phyloP scores from a whole-genome alignment of 805 yeast genomes.

The Candida ponderosae region DNA sequence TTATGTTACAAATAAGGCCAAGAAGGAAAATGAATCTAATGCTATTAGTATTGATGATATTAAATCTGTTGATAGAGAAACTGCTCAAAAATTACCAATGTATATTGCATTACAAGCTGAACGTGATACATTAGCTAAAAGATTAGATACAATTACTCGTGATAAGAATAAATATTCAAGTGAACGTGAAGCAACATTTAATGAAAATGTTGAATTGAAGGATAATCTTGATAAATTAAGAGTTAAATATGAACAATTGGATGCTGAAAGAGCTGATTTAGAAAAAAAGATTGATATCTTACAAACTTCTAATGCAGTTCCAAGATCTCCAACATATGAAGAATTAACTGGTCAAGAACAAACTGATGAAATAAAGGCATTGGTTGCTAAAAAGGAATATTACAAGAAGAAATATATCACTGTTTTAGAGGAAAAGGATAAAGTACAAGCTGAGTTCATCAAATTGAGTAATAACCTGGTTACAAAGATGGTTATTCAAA shows the following conservation, averaged over 20 bases:
- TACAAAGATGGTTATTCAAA: no score
- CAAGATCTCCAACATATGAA: slow-evolving; percentile 1
- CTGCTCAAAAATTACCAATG: no score
- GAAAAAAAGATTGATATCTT: neutral
- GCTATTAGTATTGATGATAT: neutral
- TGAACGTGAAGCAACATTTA: no score
- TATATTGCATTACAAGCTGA: slow-evolving; percentile 1
- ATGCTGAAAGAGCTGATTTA: slow-evolving; percentile 1
- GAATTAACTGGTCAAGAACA: slow-evolving; percentile 3
- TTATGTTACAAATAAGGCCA: neutral
- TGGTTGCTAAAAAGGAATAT: slow-evolving; percentile 16
- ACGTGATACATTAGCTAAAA: slow-evolving; percentile 1
- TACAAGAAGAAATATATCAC: slow-evolving; percentile 6
- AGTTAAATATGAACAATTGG: slow-evolving; percentile 1
- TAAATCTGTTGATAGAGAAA: neutral
- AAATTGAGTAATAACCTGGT: no score
- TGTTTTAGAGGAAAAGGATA: slow-evolving; percentile 7
- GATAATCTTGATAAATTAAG: slow-evolving; percentile 2
- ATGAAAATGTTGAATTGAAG: slow-evolving; percentile 1
- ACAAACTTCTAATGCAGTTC: neutral
- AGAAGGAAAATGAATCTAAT: neutral
- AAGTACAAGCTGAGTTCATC: slow-evolving; percentile 1
- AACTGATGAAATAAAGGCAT: slow-evolving; percentile 5
- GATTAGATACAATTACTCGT: no score
- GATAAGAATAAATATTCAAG: no score